Base-by-base conservation (phyloP, 805 yeast species). In the Metschnikowia matae region DNA sequence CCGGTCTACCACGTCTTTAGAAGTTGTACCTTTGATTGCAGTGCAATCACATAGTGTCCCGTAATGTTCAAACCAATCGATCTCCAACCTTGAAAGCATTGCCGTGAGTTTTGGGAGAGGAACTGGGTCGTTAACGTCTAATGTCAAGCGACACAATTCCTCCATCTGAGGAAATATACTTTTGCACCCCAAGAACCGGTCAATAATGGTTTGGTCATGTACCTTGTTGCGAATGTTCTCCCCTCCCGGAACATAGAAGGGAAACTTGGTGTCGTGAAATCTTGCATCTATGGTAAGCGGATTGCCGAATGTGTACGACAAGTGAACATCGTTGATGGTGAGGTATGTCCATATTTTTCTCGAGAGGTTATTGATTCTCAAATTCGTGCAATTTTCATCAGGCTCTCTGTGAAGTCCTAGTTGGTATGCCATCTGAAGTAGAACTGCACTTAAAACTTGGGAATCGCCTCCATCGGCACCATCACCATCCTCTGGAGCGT, bases 321-420 rank as follows among this genome's bases (percentile, higher is more conserved):
- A 23, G 31, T 50, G 50, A 3, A 49, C n/a, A 15, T 58, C 61
- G 21, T 45, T 44, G 17, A 58, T 17, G 8, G 50, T 51, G 10
- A 66, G 37, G 26, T 51, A 51, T 26, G 48, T 36, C 69, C 69
- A 66, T 5, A 66, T 52, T 34, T 65, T 66, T 38, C 70, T 48
- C 10, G 61, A 53, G 21, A 66, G 51, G 47, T 59, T 53, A 44
- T 58, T 54, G 21, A 47, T 44, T 49, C 54, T 57, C 51, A 57
- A 58, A 40, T 61, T 57, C 3, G 53, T 53, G 32, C 51, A 47
- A 14, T 51, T 49, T 14, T 57, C 62, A 14, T 73, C 76, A 0
- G 90, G 89, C 54, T 85, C 90, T 56, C 89, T 72, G 61, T 85
- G 84, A 23, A 85, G 61, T 0, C 90, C 91, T 54, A 84, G 74